These are phyloP conservation scores for Leishmania guyanensis DNA, from an alignment of 208 protist species.

Conservation along the genomic window DNA sequence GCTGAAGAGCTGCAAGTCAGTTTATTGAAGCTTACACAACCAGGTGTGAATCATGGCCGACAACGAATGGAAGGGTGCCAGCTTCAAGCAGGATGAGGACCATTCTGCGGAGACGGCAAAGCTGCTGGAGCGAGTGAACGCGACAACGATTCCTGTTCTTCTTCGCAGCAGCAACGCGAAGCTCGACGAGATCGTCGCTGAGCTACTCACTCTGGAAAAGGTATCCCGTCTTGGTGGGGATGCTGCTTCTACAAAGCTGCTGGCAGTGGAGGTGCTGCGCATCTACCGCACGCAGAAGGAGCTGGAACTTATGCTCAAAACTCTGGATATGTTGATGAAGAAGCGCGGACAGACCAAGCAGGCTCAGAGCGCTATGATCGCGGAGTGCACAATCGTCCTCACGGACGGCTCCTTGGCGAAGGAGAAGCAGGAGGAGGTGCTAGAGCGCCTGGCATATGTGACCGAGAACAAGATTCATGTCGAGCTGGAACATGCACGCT, in stretches of 20 bases:
- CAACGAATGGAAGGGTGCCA: conserved; percentile 87
- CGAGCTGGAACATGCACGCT: conserved; percentile 94
- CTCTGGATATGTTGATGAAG: conserved; percentile 91
- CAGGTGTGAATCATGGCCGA: conserved; percentile 45
- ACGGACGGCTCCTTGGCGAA: conserved; percentile 49
- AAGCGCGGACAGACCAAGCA: conserved; percentile 94
- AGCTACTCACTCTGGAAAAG: conserved; percentile 92
- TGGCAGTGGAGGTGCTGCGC: conserved; percentile 88
- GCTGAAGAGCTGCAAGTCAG: background rate
- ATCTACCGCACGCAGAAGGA: conserved; percentile 87
- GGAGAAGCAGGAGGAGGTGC: conserved; percentile 76
- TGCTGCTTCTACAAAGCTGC: conserved; percentile 68
- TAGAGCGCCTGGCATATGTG: conserved; percentile 89
- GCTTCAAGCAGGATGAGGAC: conserved; percentile 90
- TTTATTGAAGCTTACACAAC: background rate
- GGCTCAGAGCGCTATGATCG: conserved; percentile 93
- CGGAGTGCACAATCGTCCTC: conserved; percentile 75
- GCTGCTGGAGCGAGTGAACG: conserved; percentile 78
- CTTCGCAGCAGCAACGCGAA: conserved; percentile 60
- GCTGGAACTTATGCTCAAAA: conserved; percentile 83
- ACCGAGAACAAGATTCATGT: conserved; percentile 97
- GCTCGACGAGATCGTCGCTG: conserved; percentile 81
- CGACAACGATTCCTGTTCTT: conserved; percentile 72
- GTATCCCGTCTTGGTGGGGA: conserved; percentile 84
- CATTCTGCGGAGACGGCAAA: conserved; percentile 63